Base-by-base conservation (phyloP, 495 filamentous ascomycete genomes). In the Penicillium taxi region DNA sequence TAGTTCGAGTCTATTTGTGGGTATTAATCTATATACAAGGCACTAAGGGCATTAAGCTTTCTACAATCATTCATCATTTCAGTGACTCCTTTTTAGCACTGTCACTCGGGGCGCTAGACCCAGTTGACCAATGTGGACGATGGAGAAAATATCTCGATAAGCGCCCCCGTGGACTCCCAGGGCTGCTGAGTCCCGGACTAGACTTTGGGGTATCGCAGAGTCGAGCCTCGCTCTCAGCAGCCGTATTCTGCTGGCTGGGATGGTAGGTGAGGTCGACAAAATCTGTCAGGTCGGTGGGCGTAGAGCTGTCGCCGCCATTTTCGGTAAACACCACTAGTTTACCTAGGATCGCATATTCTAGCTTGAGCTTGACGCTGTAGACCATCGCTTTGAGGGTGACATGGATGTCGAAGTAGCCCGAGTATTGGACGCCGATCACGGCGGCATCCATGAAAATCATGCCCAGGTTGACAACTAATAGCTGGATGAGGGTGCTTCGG, bases 361-460 rank as follows among this genome's bases (percentile, higher is more conserved):
- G 44, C 39, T 73, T 75, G 35, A 79, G 56, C 50, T 79, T 79
- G 39, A 77, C 45, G 45, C 72, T 72, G 47, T 77, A 78, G 4
- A 67, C 57, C 27, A 70, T 47, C 6, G 57, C 55, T 42, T 77
- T 77, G 44, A 68, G 59, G 18, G 63, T 62, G 19, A 68, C 67
- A 48, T 78, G 61, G 17, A 76, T 53, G 14, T 65, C 54, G 34
- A 66, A 72, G 24, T 56, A 37, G 9, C 61, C 55, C 2, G 64
- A 44, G 45, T 63, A 73, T 39, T 78, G 66, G 21, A 61, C 39
- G 6, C 41, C 53, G 5, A 77, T 50, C 3, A 68, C 47, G 21
- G 59, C 39, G 0, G 67, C 46, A 34, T 75, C 72, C 47, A 74
- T 55, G 3, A 57, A 4, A 16, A 78, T 58, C 49, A 69, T 64